These are phyloP conservation scores for Cercospora sp. DNA, from an alignment of 2,329 filamentous ascomycete genomes.

Conservation along the genomic window DNA sequence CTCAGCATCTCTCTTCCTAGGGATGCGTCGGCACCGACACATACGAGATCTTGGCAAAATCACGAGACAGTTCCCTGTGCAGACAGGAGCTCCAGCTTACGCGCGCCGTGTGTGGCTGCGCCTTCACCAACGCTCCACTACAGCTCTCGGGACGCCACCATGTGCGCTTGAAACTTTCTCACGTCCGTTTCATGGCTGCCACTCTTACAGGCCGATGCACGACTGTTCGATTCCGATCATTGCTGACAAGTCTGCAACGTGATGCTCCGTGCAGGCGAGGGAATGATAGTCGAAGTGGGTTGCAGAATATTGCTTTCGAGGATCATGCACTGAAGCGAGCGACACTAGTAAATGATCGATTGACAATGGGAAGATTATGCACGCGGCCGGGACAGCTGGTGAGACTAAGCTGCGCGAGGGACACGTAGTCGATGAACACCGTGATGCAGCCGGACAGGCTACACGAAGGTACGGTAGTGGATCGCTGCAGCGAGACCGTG, in stretches of 20 bases:
- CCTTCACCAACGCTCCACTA: constrained; percentile 8
- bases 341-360: neutral
- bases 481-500: neutral
- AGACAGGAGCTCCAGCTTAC: constrained; percentile 12
- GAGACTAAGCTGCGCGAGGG: neutral
- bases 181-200: neutral
- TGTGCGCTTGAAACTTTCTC: neutral
- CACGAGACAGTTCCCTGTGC: constrained; percentile 3
- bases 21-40: constrained; percentile 9
- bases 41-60: constrained; percentile 6
- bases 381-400: neutral
- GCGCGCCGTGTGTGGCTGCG: constrained; percentile 11
- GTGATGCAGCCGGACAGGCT: neutral
- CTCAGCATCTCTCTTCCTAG: neutral
- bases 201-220: neutral
- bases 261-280: neutral
- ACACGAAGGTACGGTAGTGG: neutral
- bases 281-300: neutral
- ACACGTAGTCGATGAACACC: neutral
- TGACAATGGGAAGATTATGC: neutral
- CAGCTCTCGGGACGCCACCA: constrained; percentile 8
- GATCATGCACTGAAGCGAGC: constrained; percentile 1
- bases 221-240: neutral
- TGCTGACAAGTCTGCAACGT: neutral
- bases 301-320: neutral